Conservation (phyloP, 2,329 filamentous ascomycete genomes). For the Huntiella decipiens region DNA sequence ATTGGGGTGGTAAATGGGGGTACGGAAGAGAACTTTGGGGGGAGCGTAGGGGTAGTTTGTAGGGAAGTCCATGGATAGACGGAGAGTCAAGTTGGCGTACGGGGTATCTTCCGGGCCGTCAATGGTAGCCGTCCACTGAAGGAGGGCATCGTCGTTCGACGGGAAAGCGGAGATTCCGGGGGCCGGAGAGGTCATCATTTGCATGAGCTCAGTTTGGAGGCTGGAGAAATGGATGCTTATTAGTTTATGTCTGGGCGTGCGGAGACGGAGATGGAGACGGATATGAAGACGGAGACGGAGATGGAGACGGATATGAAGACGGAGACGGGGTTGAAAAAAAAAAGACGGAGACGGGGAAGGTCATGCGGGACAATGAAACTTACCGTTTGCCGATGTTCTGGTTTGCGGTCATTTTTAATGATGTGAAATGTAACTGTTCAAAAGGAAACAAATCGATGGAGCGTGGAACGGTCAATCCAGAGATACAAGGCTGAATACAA, state of each 20-base stretch:
- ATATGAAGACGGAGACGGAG: not conserved
- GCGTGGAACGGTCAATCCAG: no score
- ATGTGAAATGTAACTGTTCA: not conserved
- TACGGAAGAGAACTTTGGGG: constrained; percentile 89
- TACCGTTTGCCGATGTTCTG: constrained; percentile 53
- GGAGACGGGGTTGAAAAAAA: no score
- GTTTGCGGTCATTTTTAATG: constrained; percentile 1
- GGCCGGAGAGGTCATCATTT: constrained; percentile 88
- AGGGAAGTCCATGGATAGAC: constrained; percentile 81
- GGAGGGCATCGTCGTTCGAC: constrained; percentile 70
- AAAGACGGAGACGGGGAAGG: not conserved
- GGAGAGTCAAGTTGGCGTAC: constrained; percentile 74
- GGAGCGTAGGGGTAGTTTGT: constrained; percentile 83
- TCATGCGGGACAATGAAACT: constrained; percentile 10
- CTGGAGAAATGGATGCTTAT: constrained; percentile 25
- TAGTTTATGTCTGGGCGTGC: constrained; percentile 3
- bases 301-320: constrained; percentile 4
- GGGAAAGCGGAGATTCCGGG: constrained; percentile 93
- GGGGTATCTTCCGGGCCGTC: constrained; percentile 79
- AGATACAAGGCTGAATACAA: no score
- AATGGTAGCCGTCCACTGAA: constrained; percentile 88
- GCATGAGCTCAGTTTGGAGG: constrained; percentile 93
- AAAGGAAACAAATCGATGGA: not conserved
- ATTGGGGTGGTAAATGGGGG: constrained; percentile 97
- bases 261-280: constrained; percentile 1